phyloP scores from a whole-genome alignment of 2,329 filamentous ascomycete species.

The Boeremia lycopersici region DNA sequence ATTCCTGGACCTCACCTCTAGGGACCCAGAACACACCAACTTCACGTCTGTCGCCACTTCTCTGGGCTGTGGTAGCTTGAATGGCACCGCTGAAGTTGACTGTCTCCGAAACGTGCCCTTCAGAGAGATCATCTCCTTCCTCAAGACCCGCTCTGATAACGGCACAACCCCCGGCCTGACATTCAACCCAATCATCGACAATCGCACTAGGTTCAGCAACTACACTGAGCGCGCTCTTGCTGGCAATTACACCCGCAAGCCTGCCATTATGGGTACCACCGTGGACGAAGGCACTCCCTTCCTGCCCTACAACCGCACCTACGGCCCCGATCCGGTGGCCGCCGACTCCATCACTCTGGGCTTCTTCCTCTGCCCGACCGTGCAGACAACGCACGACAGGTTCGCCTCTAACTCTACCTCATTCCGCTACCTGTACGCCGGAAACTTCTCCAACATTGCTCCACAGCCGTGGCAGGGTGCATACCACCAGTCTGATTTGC shows the following conservation, averaged over 20 bases:
- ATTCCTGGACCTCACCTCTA: slow-evolving; percentile 14
- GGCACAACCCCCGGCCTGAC: slow-evolving; percentile 31
- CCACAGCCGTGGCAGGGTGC: slow-evolving; percentile 45
- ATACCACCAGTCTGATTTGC: slow-evolving; percentile 45
- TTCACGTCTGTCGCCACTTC: slow-evolving; percentile 48
- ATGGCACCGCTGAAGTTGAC: slow-evolving; percentile 36
- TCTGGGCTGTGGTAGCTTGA: slow-evolving; percentile 40
- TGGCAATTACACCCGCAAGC: slow-evolving; percentile 35
- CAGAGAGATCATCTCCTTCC: slow-evolving; percentile 38
- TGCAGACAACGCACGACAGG: slow-evolving; percentile 36
- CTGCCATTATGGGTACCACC: slow-evolving; percentile 47
- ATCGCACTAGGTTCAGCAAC: slow-evolving; percentile 43
- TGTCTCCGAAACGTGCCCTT: slow-evolving; percentile 46
- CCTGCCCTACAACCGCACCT: slow-evolving; percentile 35
- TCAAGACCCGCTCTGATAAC: slow-evolving; percentile 38
- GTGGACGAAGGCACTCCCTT: slow-evolving; percentile 45
- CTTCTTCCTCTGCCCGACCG: slow-evolving; percentile 40
- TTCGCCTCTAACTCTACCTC: slow-evolving; percentile 33
- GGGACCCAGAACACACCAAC: slow-evolving; percentile 39
- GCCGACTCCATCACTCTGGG: slow-evolving; percentile 29
- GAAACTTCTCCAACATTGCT: slow-evolving; percentile 45
- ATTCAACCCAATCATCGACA: slow-evolving; percentile 39
- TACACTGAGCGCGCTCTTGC: slow-evolving; percentile 40
- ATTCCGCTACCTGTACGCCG: slow-evolving; percentile 48
- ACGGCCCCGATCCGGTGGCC: slow-evolving; percentile 30